Evolutionary conservation across 805 yeast species (phyloP), one percentile per base, ranked within the genome.

Genomic region (Ogataea dorogensis): DNA sequence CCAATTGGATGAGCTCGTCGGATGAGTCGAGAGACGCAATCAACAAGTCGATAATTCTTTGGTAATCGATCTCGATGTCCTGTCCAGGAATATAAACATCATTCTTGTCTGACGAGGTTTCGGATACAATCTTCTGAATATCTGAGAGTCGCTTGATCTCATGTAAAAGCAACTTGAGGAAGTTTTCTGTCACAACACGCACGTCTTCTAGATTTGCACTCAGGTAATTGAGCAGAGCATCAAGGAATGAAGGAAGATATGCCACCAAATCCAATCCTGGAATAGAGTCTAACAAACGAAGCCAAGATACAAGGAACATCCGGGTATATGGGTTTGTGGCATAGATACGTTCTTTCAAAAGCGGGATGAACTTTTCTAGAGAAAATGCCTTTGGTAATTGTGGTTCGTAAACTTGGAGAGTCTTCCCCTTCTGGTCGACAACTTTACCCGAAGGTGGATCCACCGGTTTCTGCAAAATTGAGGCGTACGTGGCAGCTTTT

Each of bases 321-420:
- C 96, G 73, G 0, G 97, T 88, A 53, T 84, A 86, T 1, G 98
- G 96, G 51, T 93, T 94, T 20, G 86, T 82, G 1, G 93, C 89
- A 53, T 86, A 86, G 63, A 93, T 86, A 46, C 98, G 70, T 58
- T 93, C 98, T 44, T 84, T 78, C 28, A 93, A 63, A n/a, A 94
- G 67, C 0, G 98, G 98, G 24, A 93, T 86, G 61, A 93, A 93
- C 51, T 83, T 82, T 0, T 86, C 82, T 25, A 93, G 64, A 5
- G 93, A 82, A 53, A 91, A 91, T 0, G 96, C 94, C 28, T 42
- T 58, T 3, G 80, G 68, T 33, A 70, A 71, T 59, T 81, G 86
- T 9, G 72, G 63, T 43, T 77, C 71, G 56, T 76, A 74, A 14
- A 77, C 70, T 57, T 81, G 84, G 24, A 75, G 53, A 5, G 80